These are phyloP conservation scores for Selenicereus undatus DNA, from an alignment of 148 eudicot genomes.

Conservation along the genomic window DNA sequence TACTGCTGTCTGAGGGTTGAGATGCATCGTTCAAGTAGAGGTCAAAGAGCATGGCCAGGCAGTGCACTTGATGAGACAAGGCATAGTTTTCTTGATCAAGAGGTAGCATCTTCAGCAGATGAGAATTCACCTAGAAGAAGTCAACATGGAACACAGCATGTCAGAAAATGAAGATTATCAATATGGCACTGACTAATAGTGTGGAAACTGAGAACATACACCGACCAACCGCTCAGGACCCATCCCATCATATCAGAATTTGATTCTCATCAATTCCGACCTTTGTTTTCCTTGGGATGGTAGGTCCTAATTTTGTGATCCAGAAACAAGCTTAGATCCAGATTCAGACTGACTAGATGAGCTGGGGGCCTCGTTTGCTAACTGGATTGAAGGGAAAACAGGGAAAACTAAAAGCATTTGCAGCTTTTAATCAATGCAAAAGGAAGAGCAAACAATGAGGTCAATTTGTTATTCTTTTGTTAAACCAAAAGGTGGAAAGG, in stretches of 20 bases:
- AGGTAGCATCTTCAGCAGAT: slow-evolving; percentile 57
- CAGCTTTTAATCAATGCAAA: not conserved
- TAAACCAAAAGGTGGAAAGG: not conserved
- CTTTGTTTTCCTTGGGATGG: no score
- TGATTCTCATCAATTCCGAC: no score
- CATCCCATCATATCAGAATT: not conserved
- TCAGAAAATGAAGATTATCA: not conserved
- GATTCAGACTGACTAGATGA: not conserved
- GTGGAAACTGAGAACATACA: not conserved
- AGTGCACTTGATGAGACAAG: slow-evolving; percentile 72
- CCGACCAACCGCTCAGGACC: not conserved
- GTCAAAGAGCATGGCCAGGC: slow-evolving; percentile 91
- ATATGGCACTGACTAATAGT: not conserved
- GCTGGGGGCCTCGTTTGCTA: not conserved
- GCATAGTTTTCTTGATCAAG: slow-evolving; percentile 53
- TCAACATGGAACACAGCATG: not conserved
- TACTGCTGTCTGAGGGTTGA: slow-evolving; percentile 39
- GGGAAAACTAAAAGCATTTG: not conserved
- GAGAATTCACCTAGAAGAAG: slow-evolving; percentile 67
- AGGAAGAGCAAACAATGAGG: not conserved
- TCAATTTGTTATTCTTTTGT: not conserved
- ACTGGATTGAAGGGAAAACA: not conserved
- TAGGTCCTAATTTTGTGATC: no score
- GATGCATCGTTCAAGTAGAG: slow-evolving; percentile 56
- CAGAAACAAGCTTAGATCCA: not conserved